Conservation (phyloP, 768 basidiomycete genomes). For the Ramaria sp. region DNA sequence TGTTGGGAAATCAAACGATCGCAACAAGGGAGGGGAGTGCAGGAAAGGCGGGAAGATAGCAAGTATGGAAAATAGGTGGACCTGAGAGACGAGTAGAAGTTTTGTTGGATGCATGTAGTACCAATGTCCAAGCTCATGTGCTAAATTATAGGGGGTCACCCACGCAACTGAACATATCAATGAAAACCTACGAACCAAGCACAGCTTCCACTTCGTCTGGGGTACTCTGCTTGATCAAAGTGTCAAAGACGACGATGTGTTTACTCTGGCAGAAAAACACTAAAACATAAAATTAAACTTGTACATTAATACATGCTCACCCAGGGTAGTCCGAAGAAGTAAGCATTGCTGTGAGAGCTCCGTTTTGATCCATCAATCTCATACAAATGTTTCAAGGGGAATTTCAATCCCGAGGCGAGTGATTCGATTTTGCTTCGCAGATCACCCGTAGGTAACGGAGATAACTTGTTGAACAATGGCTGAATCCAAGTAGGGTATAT, state of each 20-base stretch:
- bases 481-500: slow-evolving; percentile 83
- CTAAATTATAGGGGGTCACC: slow-evolving; percentile 24
- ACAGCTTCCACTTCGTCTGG: slow-evolving; percentile 95
- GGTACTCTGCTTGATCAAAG: slow-evolving; percentile 83
- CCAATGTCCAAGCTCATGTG: slow-evolving; percentile 97
- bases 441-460: slow-evolving; percentile 69
- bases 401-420: slow-evolving; percentile 72
- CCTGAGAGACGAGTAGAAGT: slow-evolving; percentile 73
- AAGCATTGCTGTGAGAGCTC: slow-evolving; percentile 93
- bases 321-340: slow-evolving; percentile 96
- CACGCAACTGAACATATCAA: neutral
- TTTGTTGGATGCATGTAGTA: slow-evolving; percentile 85
- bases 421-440: slow-evolving; percentile 67
- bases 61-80: slow-evolving; percentile 81
- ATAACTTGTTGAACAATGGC: slow-evolving; percentile 95
- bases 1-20: slow-evolving; percentile 71
- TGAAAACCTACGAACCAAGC: slow-evolving; percentile 35
- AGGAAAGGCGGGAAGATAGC: slow-evolving; percentile 87
- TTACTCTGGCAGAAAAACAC: slow-evolving; percentile 47
- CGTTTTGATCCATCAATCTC: slow-evolving; percentile 97
- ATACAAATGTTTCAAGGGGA: slow-evolving; percentile 90
- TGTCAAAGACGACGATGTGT: slow-evolving; percentile 96
- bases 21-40: slow-evolving; percentile 64
- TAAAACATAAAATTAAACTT: neutral
- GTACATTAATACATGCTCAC: slow-evolving; percentile 25